A percentile compares a stretch with the other conserved stretches of the same genome.
These are phyloP conservation scores for Bipolaris cookei DNA, from an alignment of 2,329 filamentous ascomycete species.

Conservation along the genomic window DNA sequence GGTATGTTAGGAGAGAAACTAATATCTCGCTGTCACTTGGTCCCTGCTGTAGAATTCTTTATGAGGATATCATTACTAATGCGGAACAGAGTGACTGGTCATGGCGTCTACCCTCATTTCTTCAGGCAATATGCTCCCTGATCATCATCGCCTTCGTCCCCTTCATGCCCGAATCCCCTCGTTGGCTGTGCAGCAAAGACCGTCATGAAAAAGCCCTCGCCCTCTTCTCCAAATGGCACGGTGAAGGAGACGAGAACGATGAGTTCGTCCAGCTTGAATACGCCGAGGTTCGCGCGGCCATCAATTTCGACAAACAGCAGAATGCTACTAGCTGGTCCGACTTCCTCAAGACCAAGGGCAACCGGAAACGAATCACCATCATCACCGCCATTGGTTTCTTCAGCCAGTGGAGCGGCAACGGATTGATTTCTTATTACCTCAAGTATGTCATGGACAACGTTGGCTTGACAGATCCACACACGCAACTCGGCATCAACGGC, in stretches of 20 bases:
- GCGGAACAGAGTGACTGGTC: constrained; percentile 54
- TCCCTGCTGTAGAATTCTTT: not conserved
- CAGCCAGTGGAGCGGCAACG: constrained; percentile 51
- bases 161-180: constrained; percentile 63
- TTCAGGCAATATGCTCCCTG: constrained; percentile 56
- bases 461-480: constrained; percentile 44
- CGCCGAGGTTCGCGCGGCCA: constrained; percentile 20
- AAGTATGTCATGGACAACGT: constrained; percentile 47
- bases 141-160: constrained; percentile 48
- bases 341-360: constrained; percentile 42
- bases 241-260: constrained; percentile 48
- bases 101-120: constrained; percentile 56
- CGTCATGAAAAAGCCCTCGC: constrained; percentile 60
- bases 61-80: not conserved
- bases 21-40: not conserved
- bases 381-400: constrained; percentile 48
- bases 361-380: constrained; percentile 51
- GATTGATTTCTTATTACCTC: constrained; percentile 49
- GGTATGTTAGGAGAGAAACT: not conserved
- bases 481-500: constrained; percentile 49
- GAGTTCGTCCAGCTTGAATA: constrained; percentile 23
- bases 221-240: constrained; percentile 63
- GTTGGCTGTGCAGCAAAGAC: constrained; percentile 64
- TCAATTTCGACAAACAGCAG: constrained; percentile 30
- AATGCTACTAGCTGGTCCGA: constrained; percentile 14